Conservation (phyloP, 345 rosid genomes). For the Gossypium herbaceum region DNA sequence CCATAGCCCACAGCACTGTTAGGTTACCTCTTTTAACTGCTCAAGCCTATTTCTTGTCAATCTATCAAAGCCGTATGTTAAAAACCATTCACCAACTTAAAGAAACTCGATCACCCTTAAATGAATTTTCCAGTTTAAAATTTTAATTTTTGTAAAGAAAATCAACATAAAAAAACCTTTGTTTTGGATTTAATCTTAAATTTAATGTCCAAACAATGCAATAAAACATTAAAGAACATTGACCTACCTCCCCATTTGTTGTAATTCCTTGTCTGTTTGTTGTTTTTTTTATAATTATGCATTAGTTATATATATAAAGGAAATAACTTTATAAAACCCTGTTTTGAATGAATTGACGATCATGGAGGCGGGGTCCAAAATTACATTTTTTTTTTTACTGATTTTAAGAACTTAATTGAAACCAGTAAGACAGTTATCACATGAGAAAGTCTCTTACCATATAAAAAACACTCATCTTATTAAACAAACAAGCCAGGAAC, state of each 20-base stretch:
- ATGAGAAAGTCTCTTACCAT: conserved; percentile 11
- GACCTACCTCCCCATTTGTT: background rate
- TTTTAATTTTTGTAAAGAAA: no score
- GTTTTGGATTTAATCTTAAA: no score
- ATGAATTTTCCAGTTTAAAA: no score
- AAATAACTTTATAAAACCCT: background rate
- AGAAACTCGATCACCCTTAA: no score
- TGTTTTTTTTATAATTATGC: background rate
- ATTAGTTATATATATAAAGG: background rate
- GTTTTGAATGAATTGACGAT: background rate
- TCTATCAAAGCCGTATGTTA: background rate
- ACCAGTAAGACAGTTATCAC: conserved; percentile 20
- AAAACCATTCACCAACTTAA: no score
- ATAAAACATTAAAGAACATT: no score
- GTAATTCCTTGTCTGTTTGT: background rate
- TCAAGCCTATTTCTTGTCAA: background rate
- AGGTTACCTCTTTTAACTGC: background rate
- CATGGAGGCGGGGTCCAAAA: no score
- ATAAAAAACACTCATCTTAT: conserved; percentile 5
- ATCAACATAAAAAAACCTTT: no score
- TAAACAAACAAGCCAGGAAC: background rate
- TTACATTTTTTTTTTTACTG: conserved; percentile 10
- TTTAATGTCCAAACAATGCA: no score
- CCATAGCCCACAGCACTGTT: no score
- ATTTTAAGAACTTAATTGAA: conserved; percentile 16